Conservation (phyloP, 306 rosid species). For the Mimosa pudica region DNA sequence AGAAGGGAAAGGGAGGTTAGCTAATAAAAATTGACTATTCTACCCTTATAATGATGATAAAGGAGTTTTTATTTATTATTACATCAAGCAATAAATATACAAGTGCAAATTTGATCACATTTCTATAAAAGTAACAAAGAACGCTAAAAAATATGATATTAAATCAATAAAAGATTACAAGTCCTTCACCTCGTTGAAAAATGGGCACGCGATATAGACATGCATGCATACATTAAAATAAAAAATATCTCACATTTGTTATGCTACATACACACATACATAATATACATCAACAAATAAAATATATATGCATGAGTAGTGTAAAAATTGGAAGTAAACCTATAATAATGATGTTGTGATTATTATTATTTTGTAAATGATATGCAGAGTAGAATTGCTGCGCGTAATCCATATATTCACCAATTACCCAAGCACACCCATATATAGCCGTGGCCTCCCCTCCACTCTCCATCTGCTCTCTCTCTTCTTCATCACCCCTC, state of each 20-base stretch:
- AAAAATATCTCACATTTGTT: background rate
- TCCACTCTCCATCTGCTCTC: constrained; percentile 50
- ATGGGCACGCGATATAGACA: background rate
- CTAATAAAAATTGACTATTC: no score
- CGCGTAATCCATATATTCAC: constrained; percentile 59
- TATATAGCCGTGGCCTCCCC: constrained; percentile 48
- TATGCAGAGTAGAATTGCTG: constrained; percentile 33
- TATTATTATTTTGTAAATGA: background rate
- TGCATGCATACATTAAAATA: background rate
- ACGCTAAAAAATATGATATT: no score
- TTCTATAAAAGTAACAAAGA: no score
- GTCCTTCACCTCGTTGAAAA: background rate
- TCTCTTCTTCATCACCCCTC: background rate
- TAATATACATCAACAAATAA: background rate
- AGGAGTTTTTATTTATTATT: no score
- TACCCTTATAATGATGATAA: no score
- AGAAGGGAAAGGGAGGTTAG: no score
- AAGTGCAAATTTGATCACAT: no score
- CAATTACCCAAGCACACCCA: constrained; percentile 30
- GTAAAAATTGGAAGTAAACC: background rate
- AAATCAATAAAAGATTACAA: background rate
- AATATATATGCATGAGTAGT: background rate
- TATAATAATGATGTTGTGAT: background rate
- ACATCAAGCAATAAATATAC: no score
- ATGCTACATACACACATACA: background rate